phyloP scores from a whole-genome alignment of 331 rosid species.

The Malus hybrid region DNA sequence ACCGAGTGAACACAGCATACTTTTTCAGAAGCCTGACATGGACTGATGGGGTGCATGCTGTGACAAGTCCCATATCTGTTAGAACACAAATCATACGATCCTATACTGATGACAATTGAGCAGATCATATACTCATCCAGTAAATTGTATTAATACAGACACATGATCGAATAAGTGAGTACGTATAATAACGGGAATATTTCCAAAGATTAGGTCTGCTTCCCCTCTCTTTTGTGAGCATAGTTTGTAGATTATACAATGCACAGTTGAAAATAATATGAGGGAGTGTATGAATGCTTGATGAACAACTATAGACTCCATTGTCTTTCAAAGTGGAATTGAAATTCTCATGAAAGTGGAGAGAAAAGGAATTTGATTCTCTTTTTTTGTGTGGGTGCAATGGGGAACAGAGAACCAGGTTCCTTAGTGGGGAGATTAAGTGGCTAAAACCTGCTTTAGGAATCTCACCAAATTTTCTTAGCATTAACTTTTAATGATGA shows the following conservation, averaged over 20 bases:
- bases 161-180: too few species aligned
- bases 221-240: background rate
- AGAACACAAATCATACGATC: constrained; percentile 19
- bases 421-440: background rate
- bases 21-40: constrained; percentile 37
- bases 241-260: background rate
- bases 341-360: background rate
- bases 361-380: background rate
- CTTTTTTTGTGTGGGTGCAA: background rate
- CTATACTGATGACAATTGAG: background rate
- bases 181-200: background rate
- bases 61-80: constrained; percentile 31
- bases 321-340: too few species aligned
- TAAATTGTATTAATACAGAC: background rate
- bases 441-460: too few species aligned
- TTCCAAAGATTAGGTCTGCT: background rate
- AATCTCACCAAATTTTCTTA: background rate
- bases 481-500: background rate
- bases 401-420: background rate
- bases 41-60: constrained; percentile 26
- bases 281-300: background rate
- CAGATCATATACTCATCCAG: background rate
- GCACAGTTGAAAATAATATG: background rate
- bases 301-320: background rate
- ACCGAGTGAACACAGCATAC: constrained; percentile 21